Evolutionary conservation across 805 yeast genomes (phyloP).

Genomic region (Metschnikowia continentalis): DNA sequence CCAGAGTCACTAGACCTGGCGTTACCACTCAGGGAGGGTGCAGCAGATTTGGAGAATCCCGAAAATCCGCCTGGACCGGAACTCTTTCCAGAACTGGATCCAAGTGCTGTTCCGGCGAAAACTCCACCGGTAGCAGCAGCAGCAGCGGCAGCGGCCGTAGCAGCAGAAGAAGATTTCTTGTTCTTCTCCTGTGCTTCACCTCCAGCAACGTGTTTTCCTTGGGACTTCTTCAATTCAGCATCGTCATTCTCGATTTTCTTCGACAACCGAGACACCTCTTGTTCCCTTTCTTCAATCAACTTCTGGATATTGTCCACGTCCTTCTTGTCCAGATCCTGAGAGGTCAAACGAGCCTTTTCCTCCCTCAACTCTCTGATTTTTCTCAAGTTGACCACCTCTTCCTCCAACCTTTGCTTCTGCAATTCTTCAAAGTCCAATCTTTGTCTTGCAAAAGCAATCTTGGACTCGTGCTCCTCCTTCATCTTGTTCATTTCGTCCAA

Average conservation of each 20-base stretch:
- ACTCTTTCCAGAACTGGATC: slow-evolving; percentile 9
- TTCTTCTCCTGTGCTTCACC: slow-evolving; percentile 1
- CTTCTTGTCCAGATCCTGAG: slow-evolving; percentile 15
- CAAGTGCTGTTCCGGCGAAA: slow-evolving; percentile 26
- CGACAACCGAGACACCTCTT: slow-evolving; percentile 29
- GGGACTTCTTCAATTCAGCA: slow-evolving; percentile 18
- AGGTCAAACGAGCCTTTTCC: slow-evolving; percentile 32
- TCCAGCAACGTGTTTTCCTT: not conserved
- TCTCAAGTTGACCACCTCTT: slow-evolving; percentile 38
- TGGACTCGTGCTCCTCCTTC: slow-evolving; percentile 32
- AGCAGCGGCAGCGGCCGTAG: slow-evolving; percentile 19
- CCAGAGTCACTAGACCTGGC: slow-evolving; percentile 11
- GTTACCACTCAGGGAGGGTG: not conserved
- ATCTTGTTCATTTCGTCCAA: slow-evolving; percentile 31
- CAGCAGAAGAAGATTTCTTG: slow-evolving; percentile 8
- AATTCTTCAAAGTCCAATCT: slow-evolving; percentile 35
- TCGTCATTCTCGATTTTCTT: slow-evolving; percentile 33
- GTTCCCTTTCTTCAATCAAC: slow-evolving; percentile 31
- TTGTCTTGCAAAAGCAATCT: slow-evolving; percentile 26
- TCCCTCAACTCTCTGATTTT: slow-evolving; percentile 36
- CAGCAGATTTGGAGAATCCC: slow-evolving; percentile 14
- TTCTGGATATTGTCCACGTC: slow-evolving; percentile 25
- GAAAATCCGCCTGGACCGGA: not conserved
- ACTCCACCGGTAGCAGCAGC: slow-evolving; percentile 21
- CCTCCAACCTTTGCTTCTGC: slow-evolving; percentile 34